Base-by-base conservation (phyloP, 768 basidiomycete genomes). In the Paxillus rubicundulus region DNA sequence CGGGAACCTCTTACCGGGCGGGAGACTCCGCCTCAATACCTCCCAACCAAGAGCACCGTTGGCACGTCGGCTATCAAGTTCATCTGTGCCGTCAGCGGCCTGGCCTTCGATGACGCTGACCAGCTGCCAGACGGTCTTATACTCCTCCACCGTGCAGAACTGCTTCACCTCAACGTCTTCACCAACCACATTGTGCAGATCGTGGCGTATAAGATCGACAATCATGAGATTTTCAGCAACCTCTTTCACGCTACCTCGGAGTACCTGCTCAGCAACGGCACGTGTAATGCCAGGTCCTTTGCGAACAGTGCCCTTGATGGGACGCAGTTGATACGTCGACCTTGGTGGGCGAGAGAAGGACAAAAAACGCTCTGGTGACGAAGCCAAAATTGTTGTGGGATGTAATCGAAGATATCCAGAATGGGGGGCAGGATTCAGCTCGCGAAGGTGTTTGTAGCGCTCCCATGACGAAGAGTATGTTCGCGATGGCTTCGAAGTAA, bases 181-280 rank as follows among this genome's bases (percentile, higher is more conserved):
- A 1, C 90, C 91, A 17, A 96, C 80, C 49, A 87, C 85, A 28
- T 83, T 83, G 59, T 95, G 85, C 32, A 98, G 74, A 70, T 98
- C 95, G 59, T 97, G 90, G 32, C 93, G 83, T 61, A 96, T 96
- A 44, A 98, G 82, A 67, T 98, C 95, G 24, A 97, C 95, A 56
- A 98, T 97, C 95, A 98, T 98, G 51, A 98, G 71, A 66, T 98
- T 98, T 74, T 98, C 95, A 0, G 94, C 95, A 2, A 95, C 84
- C 69, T 98, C 95, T 67, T 98, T 98, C 39, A 73, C 75, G 66
- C 80, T 87, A 5, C 86, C 85, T 13, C 74, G 75, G 51, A 88
- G 70, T 13, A 78, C 67, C 68, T 84, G 59, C 60, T 87, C 84
- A n/a, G 86, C 86, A 44, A 82, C 78, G 49, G 77, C 81, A 24